Percentiles rank a stretch among this genome's conserved stretches.
phyloP scores from a whole-genome alignment of 768 basidiomycete genomes.

The Mycena haematopus region DNA sequence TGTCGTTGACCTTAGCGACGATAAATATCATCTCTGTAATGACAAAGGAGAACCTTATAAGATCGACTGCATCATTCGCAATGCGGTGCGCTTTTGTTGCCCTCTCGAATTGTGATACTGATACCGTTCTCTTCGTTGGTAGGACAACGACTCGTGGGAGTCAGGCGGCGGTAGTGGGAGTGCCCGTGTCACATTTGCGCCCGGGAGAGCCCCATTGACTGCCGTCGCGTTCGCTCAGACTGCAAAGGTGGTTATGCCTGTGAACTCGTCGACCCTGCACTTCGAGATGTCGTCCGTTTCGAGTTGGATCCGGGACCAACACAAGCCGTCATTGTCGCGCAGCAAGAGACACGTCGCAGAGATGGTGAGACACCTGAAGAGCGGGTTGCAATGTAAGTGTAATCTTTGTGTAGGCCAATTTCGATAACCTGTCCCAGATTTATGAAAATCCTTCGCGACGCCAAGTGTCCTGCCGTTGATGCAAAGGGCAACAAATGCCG shows the following conservation, averaged over 20 bases:
- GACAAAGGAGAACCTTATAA: neutral
- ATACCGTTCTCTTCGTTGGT: neutral
- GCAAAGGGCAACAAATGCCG: conserved; percentile 1
- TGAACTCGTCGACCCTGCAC: neutral
- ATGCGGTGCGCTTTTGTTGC: neutral
- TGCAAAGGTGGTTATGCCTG: conserved; percentile 7
- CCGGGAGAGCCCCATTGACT: conserved; percentile 2
- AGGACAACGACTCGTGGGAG: conserved; percentile 20
- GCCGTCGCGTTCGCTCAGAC: neutral
- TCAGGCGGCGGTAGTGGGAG: neutral
- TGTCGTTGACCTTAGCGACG: neutral
- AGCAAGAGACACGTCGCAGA: conserved; percentile 5
- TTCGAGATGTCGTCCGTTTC: neutral
- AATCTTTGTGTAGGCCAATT: neutral
- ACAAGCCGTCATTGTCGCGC: neutral
- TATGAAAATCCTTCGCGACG: neutral
- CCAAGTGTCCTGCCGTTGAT: conserved; percentile 11
- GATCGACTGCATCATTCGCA: neutral
- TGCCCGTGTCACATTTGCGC: conserved; percentile 1
- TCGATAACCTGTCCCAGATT: conserved; percentile 2
- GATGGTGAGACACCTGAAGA: conserved; percentile 14
- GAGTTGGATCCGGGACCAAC: conserved; percentile 9
- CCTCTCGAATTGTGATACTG: neutral
- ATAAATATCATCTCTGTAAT: neutral
- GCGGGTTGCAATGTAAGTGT: conserved; percentile 5